Base-by-base conservation (phyloP, 1,284 basidiomycete species). In the Cerrena zonata region DNA sequence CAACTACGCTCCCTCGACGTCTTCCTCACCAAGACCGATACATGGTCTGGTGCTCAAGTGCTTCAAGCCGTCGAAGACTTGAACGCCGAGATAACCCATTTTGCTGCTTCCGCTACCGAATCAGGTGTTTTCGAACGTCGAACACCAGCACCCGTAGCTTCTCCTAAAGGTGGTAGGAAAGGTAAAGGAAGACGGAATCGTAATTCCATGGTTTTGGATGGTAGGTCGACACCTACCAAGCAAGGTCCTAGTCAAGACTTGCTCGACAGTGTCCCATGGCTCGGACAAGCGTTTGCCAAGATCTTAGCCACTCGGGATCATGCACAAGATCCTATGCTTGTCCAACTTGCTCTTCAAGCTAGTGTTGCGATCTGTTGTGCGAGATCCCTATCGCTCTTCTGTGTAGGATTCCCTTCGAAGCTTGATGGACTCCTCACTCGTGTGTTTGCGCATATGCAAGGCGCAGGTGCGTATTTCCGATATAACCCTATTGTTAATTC, bases 41-140 rank as follows among this genome's bases (percentile, higher is more conserved):
- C 72, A 38, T 86, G 82, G 83, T 86, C 84, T 2, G 86, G 86
- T 19, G 81, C 82, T 1, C 84, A 87, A 60, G 75, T 87, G 62
- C 76, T 88, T 49, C 84, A 87, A 61, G 79, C 84, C 4, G 78
- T 89, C n/a, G 82, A 85, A 56, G 85, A 89, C 60, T 73, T 89
- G 63, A 89, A 89, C 62, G 79, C 82, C 0, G 86, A 88, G 66
- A 84, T 88, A 53, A 75, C 84, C 19, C 86, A 86, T 56, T 86
- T 86, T 54, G 80, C 86, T 10, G 84, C 85, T 18, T 78, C 81
- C 19, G 84, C 82, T 11, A 80, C 82, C 10, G 85, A 89, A 64
- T 71, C 81, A 34, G 79, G 77, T 48, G 56, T 59, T 5, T 65
- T 65, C 53, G 56, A 58, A 10, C 47, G 54, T 3, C 49, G 51